A percentile compares a stretch with the other conserved stretches of the same genome.
These are phyloP conservation scores for Dacryopinax primogenitus DNA, from an alignment of 768 basidiomycete genomes.

Conservation along the genomic window DNA sequence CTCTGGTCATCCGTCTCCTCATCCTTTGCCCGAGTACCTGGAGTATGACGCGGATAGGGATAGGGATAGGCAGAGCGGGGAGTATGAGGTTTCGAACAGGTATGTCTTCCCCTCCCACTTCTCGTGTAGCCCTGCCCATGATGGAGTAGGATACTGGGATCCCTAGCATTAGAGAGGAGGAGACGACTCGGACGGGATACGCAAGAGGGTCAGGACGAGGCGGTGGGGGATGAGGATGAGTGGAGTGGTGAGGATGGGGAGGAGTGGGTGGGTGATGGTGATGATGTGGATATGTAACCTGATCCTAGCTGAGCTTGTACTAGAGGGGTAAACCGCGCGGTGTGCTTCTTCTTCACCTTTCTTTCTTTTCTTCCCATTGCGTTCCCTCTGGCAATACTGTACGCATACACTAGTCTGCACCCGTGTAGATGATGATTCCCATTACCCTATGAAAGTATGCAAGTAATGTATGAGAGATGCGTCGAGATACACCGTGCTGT, in stretches of 20 bases:
- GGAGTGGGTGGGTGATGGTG: neutral
- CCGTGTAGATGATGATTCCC: no score
- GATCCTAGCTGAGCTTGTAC: neutral
- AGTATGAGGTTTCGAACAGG: neutral
- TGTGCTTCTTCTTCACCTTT: neutral
- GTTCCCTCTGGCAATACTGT: neutral
- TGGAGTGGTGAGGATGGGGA: neutral
- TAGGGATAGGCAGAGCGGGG: neutral
- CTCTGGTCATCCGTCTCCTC: neutral
- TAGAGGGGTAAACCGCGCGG: no score
- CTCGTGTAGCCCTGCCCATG: neutral
- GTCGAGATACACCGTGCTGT: no score
- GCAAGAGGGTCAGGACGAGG: neutral
- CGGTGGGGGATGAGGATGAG: neutral
- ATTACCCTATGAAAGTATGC: no score
- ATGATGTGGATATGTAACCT: neutral
- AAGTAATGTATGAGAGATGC: no score
- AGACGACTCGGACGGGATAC: neutral
- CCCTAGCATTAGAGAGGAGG: neutral
- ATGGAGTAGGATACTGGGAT: neutral
- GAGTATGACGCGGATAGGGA: no score
- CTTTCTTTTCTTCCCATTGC: neutral
- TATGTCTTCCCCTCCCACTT: neutral
- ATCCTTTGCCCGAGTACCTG: neutral
- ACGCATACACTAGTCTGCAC: constrained; percentile 5